Percentiles rank a stretch among this genome's conserved stretches.
Conservation (phyloP, 2,329 filamentous ascomycete species). For the Aspergillus terreus region DNA sequence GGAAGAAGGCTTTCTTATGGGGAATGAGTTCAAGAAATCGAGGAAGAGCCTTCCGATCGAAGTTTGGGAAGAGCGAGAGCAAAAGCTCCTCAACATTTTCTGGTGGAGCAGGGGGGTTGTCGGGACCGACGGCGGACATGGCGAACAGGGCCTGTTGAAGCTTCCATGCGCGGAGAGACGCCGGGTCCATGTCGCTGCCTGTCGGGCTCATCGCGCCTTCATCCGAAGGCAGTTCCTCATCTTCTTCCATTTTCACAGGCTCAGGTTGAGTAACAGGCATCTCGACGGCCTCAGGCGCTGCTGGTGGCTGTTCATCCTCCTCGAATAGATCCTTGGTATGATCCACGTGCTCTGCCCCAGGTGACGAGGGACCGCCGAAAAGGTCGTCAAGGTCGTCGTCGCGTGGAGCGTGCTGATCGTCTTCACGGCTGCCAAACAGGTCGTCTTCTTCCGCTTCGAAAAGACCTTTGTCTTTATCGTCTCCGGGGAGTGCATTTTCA, state of each 20-base stretch:
- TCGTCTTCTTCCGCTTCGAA: constrained; percentile 38
- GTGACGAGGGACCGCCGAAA: constrained; percentile 42
- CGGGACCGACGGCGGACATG: constrained; percentile 48
- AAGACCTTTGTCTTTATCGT: constrained; percentile 24
- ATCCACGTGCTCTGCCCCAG: constrained; percentile 28
- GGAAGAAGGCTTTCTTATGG: constrained; percentile 71
- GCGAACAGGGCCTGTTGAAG: constrained; percentile 46
- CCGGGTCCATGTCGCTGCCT: constrained; percentile 40
- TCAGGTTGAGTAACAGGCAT: constrained; percentile 9
- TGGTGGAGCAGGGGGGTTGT: constrained; percentile 63
- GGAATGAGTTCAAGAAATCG: constrained; percentile 81
- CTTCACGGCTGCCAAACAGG: constrained; percentile 26
- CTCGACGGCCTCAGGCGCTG: constrained; percentile 1
- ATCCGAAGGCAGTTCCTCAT: constrained; percentile 22
- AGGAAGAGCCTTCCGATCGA: constrained; percentile 69
- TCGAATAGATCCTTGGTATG: constrained; percentile 27
- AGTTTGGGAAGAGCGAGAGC: constrained; percentile 75
- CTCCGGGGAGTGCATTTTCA: constrained; percentile 53
- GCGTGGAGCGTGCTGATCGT: constrained; percentile 23
- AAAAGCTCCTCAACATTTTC: constrained; percentile 73
- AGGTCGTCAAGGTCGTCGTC: constrained; percentile 47
- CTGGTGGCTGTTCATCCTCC: constrained; percentile 20
- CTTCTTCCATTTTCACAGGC: constrained; percentile 23
- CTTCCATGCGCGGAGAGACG: constrained; percentile 41
- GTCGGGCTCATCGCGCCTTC: constrained; percentile 25